These are phyloP conservation scores for Xylaria curta DNA, from an alignment of 495 filamentous ascomycete genomes.

Conservation along the genomic window DNA sequence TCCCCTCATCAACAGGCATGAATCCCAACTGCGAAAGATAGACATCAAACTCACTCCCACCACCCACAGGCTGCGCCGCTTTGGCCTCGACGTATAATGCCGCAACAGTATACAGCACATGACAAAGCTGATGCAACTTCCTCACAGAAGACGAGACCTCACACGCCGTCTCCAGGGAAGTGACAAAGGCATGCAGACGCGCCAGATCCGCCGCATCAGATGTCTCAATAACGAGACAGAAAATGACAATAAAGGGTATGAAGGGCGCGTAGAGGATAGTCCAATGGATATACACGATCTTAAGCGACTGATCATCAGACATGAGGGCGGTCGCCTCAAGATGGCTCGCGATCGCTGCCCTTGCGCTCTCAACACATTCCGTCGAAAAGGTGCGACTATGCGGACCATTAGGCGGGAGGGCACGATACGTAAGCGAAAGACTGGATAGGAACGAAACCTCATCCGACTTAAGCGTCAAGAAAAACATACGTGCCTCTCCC, in stretches of 20 bases:
- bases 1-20: constrained; percentile 51
- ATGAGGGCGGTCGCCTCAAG: constrained; percentile 56
- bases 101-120: constrained; percentile 67
- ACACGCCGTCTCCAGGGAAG: constrained; percentile 59
- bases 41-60: constrained; percentile 67
- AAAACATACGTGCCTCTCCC: constrained; percentile 45
- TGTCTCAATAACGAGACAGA: constrained; percentile 69
- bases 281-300: constrained; percentile 69
- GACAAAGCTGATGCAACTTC: constrained; percentile 65
- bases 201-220: constrained; percentile 54
- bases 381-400: constrained; percentile 56
- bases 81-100: constrained; percentile 68
- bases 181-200: constrained; percentile 62
- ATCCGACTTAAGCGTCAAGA: constrained; percentile 60
- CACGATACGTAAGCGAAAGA: constrained; percentile 67
- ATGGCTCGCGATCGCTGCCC: constrained; percentile 60
- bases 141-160: constrained; percentile 61
- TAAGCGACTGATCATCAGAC: constrained; percentile 52
- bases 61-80: constrained; percentile 53
- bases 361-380: constrained; percentile 66
- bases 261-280: constrained; percentile 70
- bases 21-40: constrained; percentile 70
- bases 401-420: constrained; percentile 56
- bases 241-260: constrained; percentile 71
- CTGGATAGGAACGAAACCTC: constrained; percentile 61